phyloP scores from a whole-genome alignment of 805 yeast species.

The Pichia cabralensis region DNA sequence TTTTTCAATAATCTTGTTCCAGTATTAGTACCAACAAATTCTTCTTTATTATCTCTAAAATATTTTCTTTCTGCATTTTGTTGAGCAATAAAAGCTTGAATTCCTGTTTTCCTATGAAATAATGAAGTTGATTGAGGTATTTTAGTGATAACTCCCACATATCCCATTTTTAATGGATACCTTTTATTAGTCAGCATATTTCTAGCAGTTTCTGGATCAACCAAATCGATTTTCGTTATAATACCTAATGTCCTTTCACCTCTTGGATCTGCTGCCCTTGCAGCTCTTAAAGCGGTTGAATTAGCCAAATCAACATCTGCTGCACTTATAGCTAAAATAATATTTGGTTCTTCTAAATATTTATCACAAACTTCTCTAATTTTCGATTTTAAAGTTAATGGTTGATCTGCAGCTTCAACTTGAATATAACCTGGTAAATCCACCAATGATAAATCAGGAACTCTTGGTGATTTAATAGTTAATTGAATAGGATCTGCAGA shows the following conservation, averaged over 20 bases:
- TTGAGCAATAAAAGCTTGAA: constrained; percentile 57
- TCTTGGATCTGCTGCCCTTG: constrained; percentile 79
- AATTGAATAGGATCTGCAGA: constrained; percentile 91
- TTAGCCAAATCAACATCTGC: constrained; percentile 98
- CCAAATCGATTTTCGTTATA: constrained; percentile 85
- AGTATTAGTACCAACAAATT: constrained; percentile 53
- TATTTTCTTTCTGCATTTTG: constrained; percentile 56
- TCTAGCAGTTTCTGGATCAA: constrained; percentile 65
- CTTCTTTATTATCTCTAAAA: constrained; percentile 54
- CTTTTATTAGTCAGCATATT: constrained; percentile 61
- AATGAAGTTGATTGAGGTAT: constrained; percentile 39
- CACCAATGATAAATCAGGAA: constrained; percentile 87
- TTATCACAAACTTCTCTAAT: constrained; percentile 74
- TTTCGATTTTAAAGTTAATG: constrained; percentile 66
- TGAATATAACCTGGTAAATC: constrained; percentile 98
- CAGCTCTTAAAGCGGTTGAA: constrained; percentile 87
- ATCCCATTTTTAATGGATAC: constrained; percentile 92
- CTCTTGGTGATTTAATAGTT: constrained; percentile 79
- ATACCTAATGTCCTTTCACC: constrained; percentile 97
- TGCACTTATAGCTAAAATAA: constrained; percentile 90
- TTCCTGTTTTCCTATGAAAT: constrained; percentile 45
- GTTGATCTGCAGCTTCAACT: constrained; percentile 94
- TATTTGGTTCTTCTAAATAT: constrained; percentile 85
- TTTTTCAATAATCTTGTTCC: constrained; percentile 69
- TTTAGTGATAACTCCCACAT: constrained; percentile 94